These are phyloP conservation scores for Crotalaria pallida DNA, from an alignment of 306 rosid genomes.

Conservation along the genomic window DNA sequence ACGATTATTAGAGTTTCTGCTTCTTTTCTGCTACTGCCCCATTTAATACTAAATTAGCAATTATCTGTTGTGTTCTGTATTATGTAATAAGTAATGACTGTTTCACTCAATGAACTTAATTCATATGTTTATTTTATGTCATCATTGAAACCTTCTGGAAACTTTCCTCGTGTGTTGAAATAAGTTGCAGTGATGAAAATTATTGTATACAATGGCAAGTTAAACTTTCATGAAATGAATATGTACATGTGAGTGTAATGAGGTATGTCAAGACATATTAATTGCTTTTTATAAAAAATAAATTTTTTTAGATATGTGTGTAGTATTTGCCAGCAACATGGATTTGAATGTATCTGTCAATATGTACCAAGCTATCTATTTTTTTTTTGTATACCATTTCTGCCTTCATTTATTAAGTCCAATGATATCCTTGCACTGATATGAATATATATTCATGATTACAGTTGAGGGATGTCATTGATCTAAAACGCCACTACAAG, in stretches of 20 bases:
- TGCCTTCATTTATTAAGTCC: background rate
- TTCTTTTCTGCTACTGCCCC: background rate
- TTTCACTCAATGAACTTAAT: background rate
- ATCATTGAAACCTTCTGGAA: background rate
- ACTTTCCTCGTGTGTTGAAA: background rate
- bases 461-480: conserved; percentile 79
- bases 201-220: background rate
- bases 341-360: background rate
- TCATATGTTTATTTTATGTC: background rate
- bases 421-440: background rate
- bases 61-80: no score
- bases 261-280: background rate
- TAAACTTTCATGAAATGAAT: background rate
- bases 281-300: background rate
- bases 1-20: background rate
- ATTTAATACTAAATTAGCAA: background rate
- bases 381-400: background rate
- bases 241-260: background rate
- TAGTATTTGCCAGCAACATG: background rate
- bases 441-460: conserved; percentile 9
- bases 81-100: background rate
- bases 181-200: background rate
- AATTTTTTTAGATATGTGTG: background rate
- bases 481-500: conserved; percentile 89
- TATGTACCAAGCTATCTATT: background rate